Percentiles rank a stretch among this genome's conserved stretches.
phyloP scores from a whole-genome alignment of 2,329 filamentous ascomycete species.

The Paramyrothecium roridum region DNA sequence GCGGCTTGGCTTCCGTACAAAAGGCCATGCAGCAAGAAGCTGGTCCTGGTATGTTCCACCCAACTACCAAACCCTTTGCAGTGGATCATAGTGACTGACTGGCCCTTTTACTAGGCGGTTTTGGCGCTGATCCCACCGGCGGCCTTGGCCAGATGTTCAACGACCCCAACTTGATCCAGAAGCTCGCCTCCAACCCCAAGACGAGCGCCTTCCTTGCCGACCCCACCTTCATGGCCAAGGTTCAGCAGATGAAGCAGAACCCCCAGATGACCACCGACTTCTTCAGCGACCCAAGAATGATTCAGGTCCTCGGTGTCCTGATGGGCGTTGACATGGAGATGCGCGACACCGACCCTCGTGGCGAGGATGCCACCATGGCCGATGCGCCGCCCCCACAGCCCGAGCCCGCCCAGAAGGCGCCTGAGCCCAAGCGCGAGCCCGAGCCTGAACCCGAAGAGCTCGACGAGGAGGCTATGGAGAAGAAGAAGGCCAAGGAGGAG shows the following conservation, averaged over 20 bases:
- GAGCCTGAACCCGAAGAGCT: constrained; percentile 66
- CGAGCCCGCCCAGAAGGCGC: constrained; percentile 52
- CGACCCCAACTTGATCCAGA: constrained; percentile 84
- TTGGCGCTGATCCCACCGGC: constrained; percentile 61
- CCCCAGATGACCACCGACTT: constrained; percentile 75
- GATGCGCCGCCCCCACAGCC: constrained; percentile 52
- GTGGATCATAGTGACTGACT: constrained; percentile 4
- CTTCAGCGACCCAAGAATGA: constrained; percentile 85
- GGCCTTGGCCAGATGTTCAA: constrained; percentile 92
- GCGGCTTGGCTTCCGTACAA: constrained; percentile 78
- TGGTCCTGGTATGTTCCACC: constrained; percentile 20
- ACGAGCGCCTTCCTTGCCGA: constrained; percentile 79
- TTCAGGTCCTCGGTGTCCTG: constrained; percentile 89
- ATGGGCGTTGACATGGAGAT: constrained; percentile 87
- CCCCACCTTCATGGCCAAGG: constrained; percentile 82
- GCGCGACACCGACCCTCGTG: constrained; percentile 32
- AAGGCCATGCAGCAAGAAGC: constrained; percentile 71
- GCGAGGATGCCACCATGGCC: constrained; percentile 70
- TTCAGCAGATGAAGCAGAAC: constrained; percentile 78
- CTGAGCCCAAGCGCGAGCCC: constrained; percentile 45
- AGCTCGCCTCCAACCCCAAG: constrained; percentile 93
- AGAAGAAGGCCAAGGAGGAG: constrained; percentile 86
- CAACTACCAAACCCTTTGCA: constrained; percentile 17
- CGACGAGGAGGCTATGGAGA: constrained; percentile 79
- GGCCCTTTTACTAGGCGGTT: constrained; percentile 18